Percentiles rank a stretch among this genome's conserved stretches.
Conservation (phyloP, 2,329 filamentous ascomycete genomes). For the Claviceps citrina region DNA sequence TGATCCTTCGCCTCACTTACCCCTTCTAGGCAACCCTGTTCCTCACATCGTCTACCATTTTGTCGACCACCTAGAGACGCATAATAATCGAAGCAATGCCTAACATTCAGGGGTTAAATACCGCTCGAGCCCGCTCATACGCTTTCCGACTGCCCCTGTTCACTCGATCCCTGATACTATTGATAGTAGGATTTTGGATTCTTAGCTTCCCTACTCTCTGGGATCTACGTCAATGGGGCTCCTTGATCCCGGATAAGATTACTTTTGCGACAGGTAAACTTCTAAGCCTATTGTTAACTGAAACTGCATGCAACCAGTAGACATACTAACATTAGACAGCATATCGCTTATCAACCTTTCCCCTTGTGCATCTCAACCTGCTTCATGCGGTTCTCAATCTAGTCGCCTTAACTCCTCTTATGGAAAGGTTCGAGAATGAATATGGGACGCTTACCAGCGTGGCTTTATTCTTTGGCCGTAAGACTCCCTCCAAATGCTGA, state of each 20-base stretch:
- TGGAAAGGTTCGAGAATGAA: constrained; percentile 88
- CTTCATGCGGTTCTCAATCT: constrained; percentile 71
- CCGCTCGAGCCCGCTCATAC: constrained; percentile 62
- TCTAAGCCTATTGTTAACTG: not conserved
- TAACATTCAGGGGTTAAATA: constrained; percentile 41
- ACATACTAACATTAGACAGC: constrained; percentile 34
- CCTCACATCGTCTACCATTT: not conserved
- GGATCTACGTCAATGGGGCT: constrained; percentile 62
- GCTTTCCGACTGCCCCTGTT: constrained; percentile 74
- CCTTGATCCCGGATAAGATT: constrained; percentile 63
- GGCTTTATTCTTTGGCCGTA: constrained; percentile 79
- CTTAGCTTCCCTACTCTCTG: constrained; percentile 53
- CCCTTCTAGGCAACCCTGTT: not conserved
- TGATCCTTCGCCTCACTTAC: not conserved
- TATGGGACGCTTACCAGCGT: constrained; percentile 82
- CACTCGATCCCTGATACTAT: constrained; percentile 53
- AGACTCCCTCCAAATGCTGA: constrained; percentile 23
- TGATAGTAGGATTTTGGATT: constrained; percentile 49
- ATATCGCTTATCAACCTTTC: constrained; percentile 85
- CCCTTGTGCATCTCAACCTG: constrained; percentile 68
- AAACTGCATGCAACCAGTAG: not conserved
- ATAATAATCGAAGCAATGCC: constrained; percentile 6
- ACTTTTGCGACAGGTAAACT: constrained; percentile 49
- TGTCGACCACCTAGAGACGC: not conserved
- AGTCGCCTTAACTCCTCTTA: constrained; percentile 64